phyloP scores from a whole-genome alignment of 1,139 yeast genomes.

The Diutina siamensis region DNA sequence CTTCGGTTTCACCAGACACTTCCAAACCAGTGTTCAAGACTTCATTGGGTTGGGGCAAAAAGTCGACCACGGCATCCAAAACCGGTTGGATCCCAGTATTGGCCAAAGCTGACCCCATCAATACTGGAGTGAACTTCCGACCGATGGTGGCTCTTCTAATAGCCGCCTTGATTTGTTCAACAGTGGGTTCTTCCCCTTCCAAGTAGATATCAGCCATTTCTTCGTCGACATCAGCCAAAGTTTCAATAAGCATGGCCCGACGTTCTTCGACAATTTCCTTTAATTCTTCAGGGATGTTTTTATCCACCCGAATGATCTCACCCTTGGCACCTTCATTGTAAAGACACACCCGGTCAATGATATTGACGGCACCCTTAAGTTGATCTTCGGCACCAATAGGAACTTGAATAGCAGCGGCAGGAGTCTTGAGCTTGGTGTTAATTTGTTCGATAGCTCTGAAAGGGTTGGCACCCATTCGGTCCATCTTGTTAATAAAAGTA shows the following conservation, averaged over 20 bases:
- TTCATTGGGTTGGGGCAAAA: conserved; percentile 90
- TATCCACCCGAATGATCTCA: conserved; percentile 48
- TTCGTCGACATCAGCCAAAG: conserved; percentile 94
- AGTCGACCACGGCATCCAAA: conserved; percentile 91
- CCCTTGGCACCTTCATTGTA: conserved; percentile 93
- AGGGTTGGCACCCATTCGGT: conserved; percentile 97
- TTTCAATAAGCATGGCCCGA: conserved; percentile 75
- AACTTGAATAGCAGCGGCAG: conserved; percentile 96
- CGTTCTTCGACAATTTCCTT: conserved; percentile 18
- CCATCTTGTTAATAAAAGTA: conserved; percentile 96
- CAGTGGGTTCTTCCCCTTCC: conserved; percentile 82
- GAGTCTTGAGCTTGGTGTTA: conserved; percentile 72
- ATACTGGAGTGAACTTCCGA: conserved; percentile 92
- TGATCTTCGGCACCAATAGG: conserved; percentile 91
- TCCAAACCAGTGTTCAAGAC: conserved; percentile 85
- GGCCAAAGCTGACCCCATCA: conserved; percentile 97
- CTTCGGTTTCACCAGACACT: conserved; percentile 48
- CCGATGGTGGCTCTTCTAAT: conserved; percentile 96
- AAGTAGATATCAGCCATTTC: conserved; percentile 88
- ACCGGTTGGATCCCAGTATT: conserved; percentile 93
- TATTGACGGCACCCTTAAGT: conserved; percentile 80
- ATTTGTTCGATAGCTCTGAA: conserved; percentile 91
- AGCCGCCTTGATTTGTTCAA: conserved; percentile 73
- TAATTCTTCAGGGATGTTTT: conserved; percentile 53
- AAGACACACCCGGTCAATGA: conserved; percentile 75